phyloP scores from a whole-genome alignment of 495 filamentous ascomycete species.

The Lepidopterella palustris region DNA sequence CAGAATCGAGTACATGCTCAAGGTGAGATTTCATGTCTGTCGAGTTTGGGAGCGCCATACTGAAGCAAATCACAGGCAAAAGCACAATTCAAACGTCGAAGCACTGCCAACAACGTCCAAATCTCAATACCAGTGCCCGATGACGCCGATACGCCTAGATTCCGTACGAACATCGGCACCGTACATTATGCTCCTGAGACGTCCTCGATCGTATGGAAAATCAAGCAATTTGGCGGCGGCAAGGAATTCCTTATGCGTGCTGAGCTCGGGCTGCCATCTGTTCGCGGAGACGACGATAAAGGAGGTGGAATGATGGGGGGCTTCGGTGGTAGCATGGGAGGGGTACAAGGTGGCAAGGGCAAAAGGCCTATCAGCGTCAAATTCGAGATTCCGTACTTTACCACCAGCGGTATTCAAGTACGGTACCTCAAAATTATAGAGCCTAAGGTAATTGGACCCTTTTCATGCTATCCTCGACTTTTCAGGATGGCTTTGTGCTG shows the following conservation, averaged over 20 bases:
- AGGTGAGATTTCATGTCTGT: slow-evolving; percentile 43
- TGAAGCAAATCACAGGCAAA: slow-evolving; percentile 52
- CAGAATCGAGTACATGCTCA: slow-evolving; percentile 97
- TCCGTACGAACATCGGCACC: slow-evolving; percentile 93
- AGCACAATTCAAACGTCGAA: slow-evolving; percentile 96
- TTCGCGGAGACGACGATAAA: slow-evolving; percentile 93
- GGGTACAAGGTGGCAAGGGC: slow-evolving; percentile 63
- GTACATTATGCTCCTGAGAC: slow-evolving; percentile 99
- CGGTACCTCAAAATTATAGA: slow-evolving; percentile 99
- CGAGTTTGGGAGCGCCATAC: not conserved
- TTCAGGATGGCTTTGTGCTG: slow-evolving; percentile 6
- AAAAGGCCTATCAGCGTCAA: slow-evolving; percentile 98
- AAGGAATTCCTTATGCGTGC: slow-evolving; percentile 99
- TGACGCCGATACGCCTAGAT: slow-evolving; percentile 92
- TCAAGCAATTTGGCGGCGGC: slow-evolving; percentile 97
- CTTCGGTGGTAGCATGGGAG: slow-evolving; percentile 93
- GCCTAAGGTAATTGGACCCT: slow-evolving; percentile 70
- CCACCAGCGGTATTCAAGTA: slow-evolving; percentile 95
- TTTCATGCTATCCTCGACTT: not conserved
- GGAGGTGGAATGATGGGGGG: slow-evolving; percentile 95
- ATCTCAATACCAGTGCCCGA: slow-evolving; percentile 96
- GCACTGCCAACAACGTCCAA: slow-evolving; percentile 97
- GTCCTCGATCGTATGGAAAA: slow-evolving; percentile 98
- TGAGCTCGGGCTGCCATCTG: slow-evolving; percentile 89
- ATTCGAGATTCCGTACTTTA: slow-evolving; percentile 99